phyloP scores from a whole-genome alignment of 2,329 filamentous ascomycete genomes.

The Pleurostoma richardsiae region DNA sequence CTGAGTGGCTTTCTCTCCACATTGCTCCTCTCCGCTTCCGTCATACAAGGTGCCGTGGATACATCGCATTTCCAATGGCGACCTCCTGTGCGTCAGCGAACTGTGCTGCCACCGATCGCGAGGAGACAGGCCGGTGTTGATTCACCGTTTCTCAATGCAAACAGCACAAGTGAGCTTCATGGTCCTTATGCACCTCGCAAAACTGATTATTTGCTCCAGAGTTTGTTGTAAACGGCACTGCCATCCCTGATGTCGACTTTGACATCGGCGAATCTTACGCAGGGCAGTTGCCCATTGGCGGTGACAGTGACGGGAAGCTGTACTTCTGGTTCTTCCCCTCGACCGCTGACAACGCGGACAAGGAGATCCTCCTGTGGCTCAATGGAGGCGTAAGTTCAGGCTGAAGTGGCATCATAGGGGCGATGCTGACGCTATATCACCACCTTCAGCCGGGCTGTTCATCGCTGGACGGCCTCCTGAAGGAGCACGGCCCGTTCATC shows the following conservation, averaged over 20 bases:
- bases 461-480: conserved; percentile 60
- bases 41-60: too few species aligned
- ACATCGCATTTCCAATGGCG: too few species aligned
- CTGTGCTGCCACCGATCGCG: not conserved
- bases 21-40: too few species aligned
- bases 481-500: conserved; percentile 66
- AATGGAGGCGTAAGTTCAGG: conserved; percentile 35
- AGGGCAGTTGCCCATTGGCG: conserved; percentile 49
- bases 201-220: conserved; percentile 27
- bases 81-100: too few species aligned
- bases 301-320: conserved; percentile 40
- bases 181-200: not conserved
- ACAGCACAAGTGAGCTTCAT: conserved; percentile 14
- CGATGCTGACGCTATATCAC: not conserved
- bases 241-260: conserved; percentile 59
- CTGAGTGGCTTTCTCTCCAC: too few species aligned
- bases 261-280: conserved; percentile 59
- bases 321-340: conserved; percentile 62
- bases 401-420: not conserved
- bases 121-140: not conserved
- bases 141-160: conserved; percentile 14
- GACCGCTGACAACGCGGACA: conserved; percentile 32
- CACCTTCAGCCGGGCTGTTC: conserved; percentile 37
- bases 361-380: conserved; percentile 54
- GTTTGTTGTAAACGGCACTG: conserved; percentile 55